Conservation (phyloP, 768 basidiomycete genomes). For the Phylloporus sp. region DNA sequence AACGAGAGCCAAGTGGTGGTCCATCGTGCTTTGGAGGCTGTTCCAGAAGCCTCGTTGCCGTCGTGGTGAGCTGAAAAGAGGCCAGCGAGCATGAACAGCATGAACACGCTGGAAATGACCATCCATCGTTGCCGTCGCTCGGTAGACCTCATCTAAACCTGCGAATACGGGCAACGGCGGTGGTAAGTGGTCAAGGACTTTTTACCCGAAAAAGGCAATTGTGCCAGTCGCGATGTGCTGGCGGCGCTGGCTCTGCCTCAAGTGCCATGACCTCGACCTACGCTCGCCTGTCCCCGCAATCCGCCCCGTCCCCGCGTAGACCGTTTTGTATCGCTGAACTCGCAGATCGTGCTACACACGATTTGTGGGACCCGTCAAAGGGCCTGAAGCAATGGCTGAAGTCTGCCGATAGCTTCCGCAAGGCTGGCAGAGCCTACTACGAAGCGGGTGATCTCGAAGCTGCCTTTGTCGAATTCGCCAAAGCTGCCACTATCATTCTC, state of each 20-base stretch:
- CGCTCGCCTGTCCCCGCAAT: slow-evolving; percentile 13
- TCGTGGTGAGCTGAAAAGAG: slow-evolving; percentile 39
- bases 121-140: slow-evolving; percentile 33
- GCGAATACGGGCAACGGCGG: background rate
- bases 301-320: slow-evolving; percentile 27
- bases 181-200: background rate
- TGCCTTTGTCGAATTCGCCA: slow-evolving; percentile 71
- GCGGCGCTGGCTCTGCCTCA: slow-evolving; percentile 12
- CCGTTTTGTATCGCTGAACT: slow-evolving; percentile 66
- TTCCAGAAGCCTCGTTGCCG: background rate
- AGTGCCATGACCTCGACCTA: slow-evolving; percentile 23
- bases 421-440: slow-evolving; percentile 45
- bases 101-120: slow-evolving; percentile 39
- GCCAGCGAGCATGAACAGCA: slow-evolving; percentile 50
- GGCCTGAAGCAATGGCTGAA: slow-evolving; percentile 67
- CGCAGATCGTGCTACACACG: slow-evolving; percentile 54
- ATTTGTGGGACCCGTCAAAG: slow-evolving; percentile 53
- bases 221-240: slow-evolving; percentile 9
- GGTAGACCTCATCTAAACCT: slow-evolving; percentile 14
- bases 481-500: slow-evolving; percentile 71
- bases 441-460: slow-evolving; percentile 57
- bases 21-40: slow-evolving; percentile 9
- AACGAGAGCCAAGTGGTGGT: slow-evolving; percentile 23
- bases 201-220: slow-evolving; percentile 21
- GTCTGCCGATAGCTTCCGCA: slow-evolving; percentile 58